Evolutionary conservation across 495 filamentous ascomycete species (phyloP), one percentile per base, ranked within the genome.

Genomic region (Neurospora sp.): DNA sequence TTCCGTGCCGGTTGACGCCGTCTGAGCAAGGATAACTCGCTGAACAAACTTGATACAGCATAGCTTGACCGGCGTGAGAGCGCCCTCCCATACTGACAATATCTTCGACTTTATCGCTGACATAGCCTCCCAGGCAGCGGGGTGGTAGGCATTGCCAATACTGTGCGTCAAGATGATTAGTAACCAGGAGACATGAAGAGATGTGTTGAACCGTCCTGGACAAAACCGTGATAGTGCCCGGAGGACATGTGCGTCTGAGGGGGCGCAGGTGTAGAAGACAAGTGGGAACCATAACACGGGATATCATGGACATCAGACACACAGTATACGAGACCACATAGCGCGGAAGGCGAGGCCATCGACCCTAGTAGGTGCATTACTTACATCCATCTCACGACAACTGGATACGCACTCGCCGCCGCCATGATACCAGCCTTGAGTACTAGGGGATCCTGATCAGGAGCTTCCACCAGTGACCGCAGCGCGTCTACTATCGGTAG

Each of bases 41-140:
- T 98, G 94, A 18, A 92, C 90, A 78, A 99, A 98, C 79, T 99
- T 99, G 86, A 98, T 92, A 81, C 96, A 98, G 85, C 93, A 95
- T 78, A 98, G 87, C 78, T 91, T 91, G 61, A 98, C 89, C 1
- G 92, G 89, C 10, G 89, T 85, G 4, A 88, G 84, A 11, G 93
- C 93, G 31, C 85, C 86, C 81, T 98, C 96, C 96, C 94, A 97
- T 79, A 94, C 88, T 68, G 87, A 89, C 73, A 98, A 81, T 71
- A 99, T 94, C 69, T 90, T 92, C 22, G 90, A 89, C 83, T 99
- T 99, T 82, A 98, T 96, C 12, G 90, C 86, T 69, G 88, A 87
- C 89, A 98, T 97, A 59, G 89, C 88, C 74, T 95, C 91, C 96
- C 96, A 99, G 70, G 89, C 88, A 69, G 88, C 83, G n/a, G 81